These are phyloP conservation scores for Aspergillus spinulosporus DNA, from an alignment of 2,329 filamentous ascomycete genomes.

Conservation along the genomic window DNA sequence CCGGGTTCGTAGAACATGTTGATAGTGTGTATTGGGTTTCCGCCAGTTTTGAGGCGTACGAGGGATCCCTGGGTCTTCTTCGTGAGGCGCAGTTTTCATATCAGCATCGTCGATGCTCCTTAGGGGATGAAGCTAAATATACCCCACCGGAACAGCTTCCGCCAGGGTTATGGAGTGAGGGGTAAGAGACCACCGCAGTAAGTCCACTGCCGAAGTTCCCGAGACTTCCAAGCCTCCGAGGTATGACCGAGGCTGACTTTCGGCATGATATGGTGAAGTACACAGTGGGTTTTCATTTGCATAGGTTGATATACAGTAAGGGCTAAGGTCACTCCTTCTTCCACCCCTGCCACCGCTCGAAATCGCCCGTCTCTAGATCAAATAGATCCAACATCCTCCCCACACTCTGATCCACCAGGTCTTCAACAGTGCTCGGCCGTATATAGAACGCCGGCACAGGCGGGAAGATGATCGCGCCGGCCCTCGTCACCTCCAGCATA, in stretches of 20 bases:
- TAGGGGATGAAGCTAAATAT: too few species aligned
- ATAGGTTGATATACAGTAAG: too few species aligned
- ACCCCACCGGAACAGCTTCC: not conserved
- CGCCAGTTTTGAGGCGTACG: too few species aligned
- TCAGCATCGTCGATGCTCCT: too few species aligned
- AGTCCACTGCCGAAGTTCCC: not conserved
- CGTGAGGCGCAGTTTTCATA: too few species aligned
- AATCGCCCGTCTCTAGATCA: constrained; percentile 44
- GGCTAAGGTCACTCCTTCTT: not conserved
- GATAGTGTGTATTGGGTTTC: not conserved
- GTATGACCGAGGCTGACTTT: not conserved
- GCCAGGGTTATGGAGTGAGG: not conserved
- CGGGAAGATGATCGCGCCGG: constrained; percentile 48
- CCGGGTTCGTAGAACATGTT: constrained; percentile 57
- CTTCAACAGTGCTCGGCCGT: constrained; percentile 40
- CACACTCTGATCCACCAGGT: constrained; percentile 49
- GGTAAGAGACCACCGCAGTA: not conserved
- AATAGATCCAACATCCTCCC: constrained; percentile 51
- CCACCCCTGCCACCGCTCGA: constrained; percentile 26
- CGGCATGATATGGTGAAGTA: too few species aligned
- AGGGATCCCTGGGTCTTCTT: too few species aligned
- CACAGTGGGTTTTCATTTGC: too few species aligned
- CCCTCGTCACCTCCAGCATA: constrained; percentile 44
- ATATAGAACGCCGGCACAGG: constrained; percentile 51
- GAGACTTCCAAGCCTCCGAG: not conserved